Evolutionary conservation across 805 yeast species (phyloP).

Genomic region (Saccharomycopsis sp.): DNA sequence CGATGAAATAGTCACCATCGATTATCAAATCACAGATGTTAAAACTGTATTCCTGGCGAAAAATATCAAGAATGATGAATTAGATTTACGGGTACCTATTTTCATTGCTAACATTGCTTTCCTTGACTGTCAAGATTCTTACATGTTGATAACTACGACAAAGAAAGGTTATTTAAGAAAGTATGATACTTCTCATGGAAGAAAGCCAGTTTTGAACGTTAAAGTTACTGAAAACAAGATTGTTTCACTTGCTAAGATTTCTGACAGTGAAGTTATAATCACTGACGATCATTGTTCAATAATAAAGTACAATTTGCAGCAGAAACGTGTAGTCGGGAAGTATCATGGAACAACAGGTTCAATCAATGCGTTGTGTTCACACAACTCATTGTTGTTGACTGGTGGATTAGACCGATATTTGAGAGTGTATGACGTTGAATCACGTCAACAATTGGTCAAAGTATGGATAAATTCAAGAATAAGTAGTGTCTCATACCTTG

Average conservation of each 20-base stretch:
- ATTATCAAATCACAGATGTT: constrained; percentile 23
- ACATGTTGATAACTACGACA: constrained; percentile 54
- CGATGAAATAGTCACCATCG: constrained; percentile 10
- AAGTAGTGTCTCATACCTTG: constrained; percentile 31
- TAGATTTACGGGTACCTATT: constrained; percentile 77
- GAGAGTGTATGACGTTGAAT: constrained; percentile 59
- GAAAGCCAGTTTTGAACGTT: constrained; percentile 46
- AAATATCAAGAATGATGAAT: constrained; percentile 72
- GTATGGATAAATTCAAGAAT: constrained; percentile 73
- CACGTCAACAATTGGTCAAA: constrained; percentile 56
- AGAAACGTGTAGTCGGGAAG: constrained; percentile 57
- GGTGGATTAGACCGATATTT: constrained; percentile 89
- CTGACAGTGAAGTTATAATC: constrained; percentile 45
- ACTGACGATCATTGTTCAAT: constrained; percentile 68
- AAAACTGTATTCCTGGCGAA: constrained; percentile 55
- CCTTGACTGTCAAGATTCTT: constrained; percentile 23
- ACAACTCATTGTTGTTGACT: constrained; percentile 46
- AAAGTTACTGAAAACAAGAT: constrained; percentile 14
- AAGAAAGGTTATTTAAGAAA: constrained; percentile 67
- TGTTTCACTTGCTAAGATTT: background rate
- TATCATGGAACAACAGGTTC: constrained; percentile 76
- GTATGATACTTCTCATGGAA: constrained; percentile 62
- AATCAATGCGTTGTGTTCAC: constrained; percentile 35
- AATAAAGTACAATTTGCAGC: constrained; percentile 44
- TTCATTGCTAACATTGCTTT: constrained; percentile 61